Evolutionary conservation across 176 grass and related monocot genomes (phyloP).

Genomic region (Oryza longistaminata): DNA sequence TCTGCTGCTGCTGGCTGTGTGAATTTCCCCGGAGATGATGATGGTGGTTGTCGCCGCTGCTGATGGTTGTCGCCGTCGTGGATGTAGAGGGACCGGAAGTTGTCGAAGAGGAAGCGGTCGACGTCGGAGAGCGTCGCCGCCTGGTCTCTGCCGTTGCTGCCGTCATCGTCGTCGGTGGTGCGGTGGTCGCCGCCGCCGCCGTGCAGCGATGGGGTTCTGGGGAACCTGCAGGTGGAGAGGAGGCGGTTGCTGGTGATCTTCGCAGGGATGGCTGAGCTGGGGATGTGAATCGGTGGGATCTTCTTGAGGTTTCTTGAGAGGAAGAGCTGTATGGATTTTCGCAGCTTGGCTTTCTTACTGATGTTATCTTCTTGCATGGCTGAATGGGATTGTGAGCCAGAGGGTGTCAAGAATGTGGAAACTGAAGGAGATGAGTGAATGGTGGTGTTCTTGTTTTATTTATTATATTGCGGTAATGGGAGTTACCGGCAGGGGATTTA

Average conservation of each 20-base stretch:
- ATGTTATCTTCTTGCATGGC: slow-evolving; percentile 39
- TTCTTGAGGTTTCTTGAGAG: slow-evolving; percentile 70
- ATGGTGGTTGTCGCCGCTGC: no score
- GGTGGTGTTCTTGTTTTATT: slow-evolving; percentile 4
- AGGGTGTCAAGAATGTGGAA: not conserved
- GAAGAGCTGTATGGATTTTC: slow-evolving; percentile 59
- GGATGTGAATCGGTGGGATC: slow-evolving; percentile 49
- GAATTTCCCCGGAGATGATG: slow-evolving; percentile 16
- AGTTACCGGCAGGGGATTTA: slow-evolving; percentile 22
- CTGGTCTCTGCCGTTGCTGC: slow-evolving; percentile 16
- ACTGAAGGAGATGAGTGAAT: not conserved
- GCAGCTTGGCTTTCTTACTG: slow-evolving; percentile 47
- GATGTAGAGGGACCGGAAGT: slow-evolving; percentile 75
- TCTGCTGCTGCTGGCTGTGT: not conserved
- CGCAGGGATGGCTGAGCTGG: slow-evolving; percentile 33
- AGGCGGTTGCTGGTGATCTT: slow-evolving; percentile 48
- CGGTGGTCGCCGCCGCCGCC: not conserved
- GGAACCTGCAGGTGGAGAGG: slow-evolving; percentile 69
- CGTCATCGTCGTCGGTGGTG: no score
- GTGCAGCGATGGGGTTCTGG: slow-evolving; percentile 53
- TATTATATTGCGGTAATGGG: not conserved
- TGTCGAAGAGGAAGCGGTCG: slow-evolving; percentile 74
- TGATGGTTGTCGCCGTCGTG: slow-evolving; percentile 4
- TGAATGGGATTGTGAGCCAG: not conserved
- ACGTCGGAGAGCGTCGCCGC: slow-evolving; percentile 79